phyloP scores from a whole-genome alignment of 768 basidiomycete genomes.

The Paxillus rubicundulus region DNA sequence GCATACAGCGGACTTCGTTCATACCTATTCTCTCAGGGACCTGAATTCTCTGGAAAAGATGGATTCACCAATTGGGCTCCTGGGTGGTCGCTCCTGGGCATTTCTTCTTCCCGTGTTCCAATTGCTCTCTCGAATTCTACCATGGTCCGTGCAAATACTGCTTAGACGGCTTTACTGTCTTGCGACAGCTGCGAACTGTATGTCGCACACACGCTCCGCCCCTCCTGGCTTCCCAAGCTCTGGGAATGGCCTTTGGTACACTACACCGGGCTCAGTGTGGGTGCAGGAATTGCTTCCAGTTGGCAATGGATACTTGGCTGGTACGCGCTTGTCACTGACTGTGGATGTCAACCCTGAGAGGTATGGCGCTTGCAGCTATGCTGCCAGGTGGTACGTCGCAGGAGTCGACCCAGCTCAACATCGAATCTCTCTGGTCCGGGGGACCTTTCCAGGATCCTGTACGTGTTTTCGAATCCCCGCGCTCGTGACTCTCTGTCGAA shows the following conservation, averaged over 20 bases:
- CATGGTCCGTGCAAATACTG: constrained; percentile 14
- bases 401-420: constrained; percentile 66
- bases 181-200: constrained; percentile 17
- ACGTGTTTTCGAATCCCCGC: constrained; percentile 16
- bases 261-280: constrained; percentile 52
- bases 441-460: constrained; percentile 69
- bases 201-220: constrained; percentile 15
- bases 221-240: constrained; percentile 58
- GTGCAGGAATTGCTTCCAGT: constrained; percentile 60
- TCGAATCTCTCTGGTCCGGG: constrained; percentile 75
- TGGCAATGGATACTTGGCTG: constrained; percentile 72
- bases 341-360: neutral
- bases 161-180: constrained; percentile 23
- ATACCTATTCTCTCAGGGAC: neutral
- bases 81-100: constrained; percentile 19
- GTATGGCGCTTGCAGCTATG: constrained; percentile 46
- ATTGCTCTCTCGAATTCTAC: constrained; percentile 16
- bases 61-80: constrained; percentile 18
- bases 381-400: constrained; percentile 57
- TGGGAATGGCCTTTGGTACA: constrained; percentile 79
- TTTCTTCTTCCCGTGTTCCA: constrained; percentile 8
- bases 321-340: constrained; percentile 29
- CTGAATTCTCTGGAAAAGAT: constrained; percentile 11
- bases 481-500: neutral
- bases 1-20: neutral